A percentile compares a stretch with the other conserved stretches of the same genome.
These are phyloP conservation scores for Candida maltosa DNA, from an alignment of 805 yeast species.

Conservation along the genomic window DNA sequence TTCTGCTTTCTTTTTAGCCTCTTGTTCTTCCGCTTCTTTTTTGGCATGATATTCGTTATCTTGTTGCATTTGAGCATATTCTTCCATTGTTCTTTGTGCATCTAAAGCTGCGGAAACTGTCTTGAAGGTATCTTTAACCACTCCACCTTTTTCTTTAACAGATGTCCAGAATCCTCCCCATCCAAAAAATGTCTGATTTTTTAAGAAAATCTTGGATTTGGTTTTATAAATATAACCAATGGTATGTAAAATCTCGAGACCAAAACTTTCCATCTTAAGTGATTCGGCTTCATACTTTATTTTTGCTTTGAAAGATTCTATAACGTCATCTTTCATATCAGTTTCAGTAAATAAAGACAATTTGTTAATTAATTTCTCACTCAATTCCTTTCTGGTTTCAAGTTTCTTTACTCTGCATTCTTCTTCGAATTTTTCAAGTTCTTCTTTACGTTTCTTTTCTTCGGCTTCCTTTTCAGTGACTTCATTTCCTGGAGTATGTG, in stretches of 20 bases:
- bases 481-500: constrained; percentile 6
- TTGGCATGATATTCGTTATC: constrained; percentile 43
- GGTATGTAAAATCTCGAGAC: constrained; percentile 75
- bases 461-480: constrained; percentile 30
- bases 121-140: constrained; percentile 67
- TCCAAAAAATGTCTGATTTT: constrained; percentile 60
- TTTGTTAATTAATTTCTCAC: constrained; percentile 50
- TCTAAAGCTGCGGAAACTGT: constrained; percentile 73
- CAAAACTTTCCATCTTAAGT: constrained; percentile 78
- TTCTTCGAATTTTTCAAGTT: constrained; percentile 67
- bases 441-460: constrained; percentile 44
- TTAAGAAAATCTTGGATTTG: constrained; percentile 62
- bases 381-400: constrained; percentile 60
- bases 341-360: constrained; percentile 43
- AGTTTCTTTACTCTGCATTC: constrained; percentile 67
- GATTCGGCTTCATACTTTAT: constrained; percentile 80
- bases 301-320: constrained; percentile 53
- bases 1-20: constrained; percentile 12
- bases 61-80: constrained; percentile 63
- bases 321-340: constrained; percentile 42
- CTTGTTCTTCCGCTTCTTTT: constrained; percentile 29
- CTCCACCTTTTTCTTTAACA: constrained; percentile 69
- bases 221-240: constrained; percentile 67
- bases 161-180: constrained; percentile 69
- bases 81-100: constrained; percentile 77